Evolutionary conservation across 2,329 filamentous ascomycete species (phyloP), one percentile per base, ranked within the genome.

Genomic region (Penicillium italicum): DNA sequence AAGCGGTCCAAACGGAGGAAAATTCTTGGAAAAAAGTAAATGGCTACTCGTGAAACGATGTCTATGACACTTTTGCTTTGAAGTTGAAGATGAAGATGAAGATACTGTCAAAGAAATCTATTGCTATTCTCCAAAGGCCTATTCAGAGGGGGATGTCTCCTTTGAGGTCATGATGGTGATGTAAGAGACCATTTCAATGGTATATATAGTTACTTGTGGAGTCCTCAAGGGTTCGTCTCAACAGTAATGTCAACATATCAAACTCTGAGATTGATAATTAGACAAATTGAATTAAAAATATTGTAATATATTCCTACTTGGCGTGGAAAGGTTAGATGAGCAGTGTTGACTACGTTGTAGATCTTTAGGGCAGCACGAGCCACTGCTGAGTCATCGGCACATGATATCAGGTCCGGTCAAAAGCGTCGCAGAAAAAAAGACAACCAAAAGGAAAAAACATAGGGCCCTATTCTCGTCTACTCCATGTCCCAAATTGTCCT

Each of bases 371-470:
- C 28, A 18, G 43, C 51, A 54, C 51, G 51, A 44, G 53, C 53
- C 53, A 55, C 53, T 10, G 60, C 52, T 66, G 61, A 66, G 53
- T 66, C 61, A 66, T 38, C 62, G 20, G 64, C 63, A 66, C 63
- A 66, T 66, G 63, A 66, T 66, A 66, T 66, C 63, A 66, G 63
- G 61, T 62, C 61, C 45, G 53, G 56, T 55, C 59, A 38, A 62
- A 60, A 62, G 62, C 61, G 59, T 60, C 59, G 53, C 61, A 65
- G 59, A 59, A 61, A 64, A 64, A 57, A 20, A 36, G 59, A 51
- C 58, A 57, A 55, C 56, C 56, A 58, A 60, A 58, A 61, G 62
- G 57, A 59, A 63, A 58, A 55, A 58, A 47, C 58, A 55, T 61
- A 53, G 37, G 56, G 42, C 60, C 43, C 44, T 53, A 49, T 41